Conservation (phyloP, 768 basidiomycete genomes). For the Lactifluus volemus region DNA sequence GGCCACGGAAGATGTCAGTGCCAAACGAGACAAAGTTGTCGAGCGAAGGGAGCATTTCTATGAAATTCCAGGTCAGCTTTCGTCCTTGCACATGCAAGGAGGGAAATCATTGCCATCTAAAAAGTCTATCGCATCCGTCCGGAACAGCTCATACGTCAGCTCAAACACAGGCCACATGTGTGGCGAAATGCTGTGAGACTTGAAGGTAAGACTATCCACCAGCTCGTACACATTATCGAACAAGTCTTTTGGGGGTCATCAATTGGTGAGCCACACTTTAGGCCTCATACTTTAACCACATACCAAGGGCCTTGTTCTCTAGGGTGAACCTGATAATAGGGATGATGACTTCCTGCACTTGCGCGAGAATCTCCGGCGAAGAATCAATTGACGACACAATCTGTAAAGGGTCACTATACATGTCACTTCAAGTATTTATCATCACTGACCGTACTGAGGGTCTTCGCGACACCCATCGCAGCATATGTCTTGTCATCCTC, state of each 20-base stretch:
- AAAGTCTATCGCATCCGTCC: conserved; percentile 76
- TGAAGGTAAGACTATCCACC: conserved; percentile 79
- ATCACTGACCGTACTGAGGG: conserved; percentile 59
- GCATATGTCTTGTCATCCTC: conserved; percentile 84
- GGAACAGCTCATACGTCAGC: conserved; percentile 74
- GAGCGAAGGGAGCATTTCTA: conserved; percentile 79
- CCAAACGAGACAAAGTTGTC: conserved; percentile 89
- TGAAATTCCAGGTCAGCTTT: neutral
- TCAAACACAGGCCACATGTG: conserved; percentile 87
- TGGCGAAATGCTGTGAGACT: conserved; percentile 62
- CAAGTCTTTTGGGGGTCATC: conserved; percentile 44
- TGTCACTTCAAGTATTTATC: neutral
- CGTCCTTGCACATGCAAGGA: neutral
- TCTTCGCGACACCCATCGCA: conserved; percentile 82
- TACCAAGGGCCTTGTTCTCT: conserved; percentile 69
- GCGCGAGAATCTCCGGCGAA: conserved; percentile 62
- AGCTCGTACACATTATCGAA: conserved; percentile 85
- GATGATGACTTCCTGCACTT: conserved; percentile 75
- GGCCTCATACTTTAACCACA: conserved; percentile 20
- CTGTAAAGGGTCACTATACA: conserved; percentile 29
- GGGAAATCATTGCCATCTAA: conserved; percentile 46
- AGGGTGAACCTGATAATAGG: conserved; percentile 72
- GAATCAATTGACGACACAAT: conserved; percentile 68
- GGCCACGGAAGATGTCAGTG: conserved; percentile 60
- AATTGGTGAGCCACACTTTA: neutral